Percentiles rank a stretch among this genome's conserved stretches.
These are phyloP conservation scores for Mortierella sp. DNA, from an alignment of 371 early-diverging fungal genomes.

Conservation along the genomic window DNA sequence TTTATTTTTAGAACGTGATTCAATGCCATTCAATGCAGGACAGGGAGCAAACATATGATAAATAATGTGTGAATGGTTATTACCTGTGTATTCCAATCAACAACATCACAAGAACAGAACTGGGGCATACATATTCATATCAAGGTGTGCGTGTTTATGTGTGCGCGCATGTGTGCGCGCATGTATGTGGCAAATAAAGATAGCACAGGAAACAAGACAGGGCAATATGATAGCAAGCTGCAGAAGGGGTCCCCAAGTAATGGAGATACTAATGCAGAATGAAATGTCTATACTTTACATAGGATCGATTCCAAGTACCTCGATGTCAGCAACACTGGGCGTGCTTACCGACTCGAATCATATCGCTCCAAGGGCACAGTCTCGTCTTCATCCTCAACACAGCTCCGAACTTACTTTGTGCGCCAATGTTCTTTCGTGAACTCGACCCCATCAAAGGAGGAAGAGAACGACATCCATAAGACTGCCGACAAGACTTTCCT, in stretches of 20 bases:
- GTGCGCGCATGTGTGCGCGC: not conserved
- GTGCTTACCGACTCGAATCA: conserved; percentile 93
- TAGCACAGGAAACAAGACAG: too few species aligned
- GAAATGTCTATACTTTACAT: not conserved
- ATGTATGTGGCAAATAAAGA: not conserved
- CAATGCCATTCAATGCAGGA: not conserved
- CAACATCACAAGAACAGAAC: too few species aligned
- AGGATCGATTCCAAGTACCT: conserved; percentile 93
- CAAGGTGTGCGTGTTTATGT: not conserved
- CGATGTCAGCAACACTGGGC: conserved; percentile 77
- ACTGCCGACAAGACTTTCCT: conserved; percentile 94
- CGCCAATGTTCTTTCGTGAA: conserved; percentile 92
- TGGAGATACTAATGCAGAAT: too few species aligned
- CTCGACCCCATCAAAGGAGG: conserved; percentile 79
- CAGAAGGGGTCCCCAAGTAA: too few species aligned
- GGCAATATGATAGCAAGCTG: too few species aligned
- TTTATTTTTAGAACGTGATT: too few species aligned
- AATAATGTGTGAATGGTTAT: not conserved
- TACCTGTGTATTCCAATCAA: not conserved
- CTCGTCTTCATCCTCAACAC: conserved; percentile 82
- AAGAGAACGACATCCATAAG: conserved; percentile 83
- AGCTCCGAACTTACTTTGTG: conserved; percentile 96
- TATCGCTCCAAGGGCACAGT: conserved; percentile 95
- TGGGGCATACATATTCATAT: too few species aligned
- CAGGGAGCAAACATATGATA: conserved; percentile 1